Conservation (phyloP, 768 basidiomycete species). For the Arthromyces matolae region DNA sequence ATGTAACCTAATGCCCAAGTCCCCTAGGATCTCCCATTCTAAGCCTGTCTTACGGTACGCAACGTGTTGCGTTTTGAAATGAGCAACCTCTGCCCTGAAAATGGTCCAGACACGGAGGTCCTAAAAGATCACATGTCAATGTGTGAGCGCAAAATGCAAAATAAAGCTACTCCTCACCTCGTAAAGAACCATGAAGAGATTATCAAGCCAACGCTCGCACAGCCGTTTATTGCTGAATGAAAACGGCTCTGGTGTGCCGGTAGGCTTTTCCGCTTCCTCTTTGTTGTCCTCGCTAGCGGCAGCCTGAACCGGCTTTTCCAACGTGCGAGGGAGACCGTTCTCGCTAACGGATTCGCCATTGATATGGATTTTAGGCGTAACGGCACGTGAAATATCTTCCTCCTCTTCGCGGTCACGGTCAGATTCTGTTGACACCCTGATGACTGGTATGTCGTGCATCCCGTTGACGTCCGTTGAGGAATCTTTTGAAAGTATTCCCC, state of each 20-base stretch:
- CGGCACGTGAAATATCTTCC: slow-evolving; percentile 13
- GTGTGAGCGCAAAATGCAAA: background rate
- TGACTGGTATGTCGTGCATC: slow-evolving; percentile 44
- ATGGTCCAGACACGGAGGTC: slow-evolving; percentile 98
- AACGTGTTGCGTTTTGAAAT: slow-evolving; percentile 98
- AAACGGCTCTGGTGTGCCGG: slow-evolving; percentile 55
- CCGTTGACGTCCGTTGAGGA: slow-evolving; percentile 26
- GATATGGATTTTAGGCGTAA: slow-evolving; percentile 19
- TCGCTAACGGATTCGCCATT: slow-evolving; percentile 28
- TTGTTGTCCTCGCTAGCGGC: slow-evolving; percentile 48
- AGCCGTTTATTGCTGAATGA: slow-evolving; percentile 95
- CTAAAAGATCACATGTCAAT: slow-evolving; percentile 33
- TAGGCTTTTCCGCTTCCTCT: slow-evolving; percentile 30
- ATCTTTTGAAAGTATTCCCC: slow-evolving; percentile 48
- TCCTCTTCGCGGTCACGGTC: slow-evolving; percentile 44
- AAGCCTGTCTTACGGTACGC: slow-evolving; percentile 95
- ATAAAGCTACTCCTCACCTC: slow-evolving; percentile 59
- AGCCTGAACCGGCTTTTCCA: slow-evolving; percentile 50
- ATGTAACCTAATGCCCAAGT: slow-evolving; percentile 87
- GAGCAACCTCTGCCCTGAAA: slow-evolving; percentile 96
- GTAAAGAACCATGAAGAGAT: slow-evolving; percentile 96
- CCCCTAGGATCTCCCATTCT: slow-evolving; percentile 98
- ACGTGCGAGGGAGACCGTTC: slow-evolving; percentile 29
- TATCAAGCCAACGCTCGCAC: slow-evolving; percentile 97
- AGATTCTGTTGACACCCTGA: slow-evolving; percentile 72